phyloP scores from a whole-genome alignment of 352 stramenopile species.

The Globisporangium parvum region DNA sequence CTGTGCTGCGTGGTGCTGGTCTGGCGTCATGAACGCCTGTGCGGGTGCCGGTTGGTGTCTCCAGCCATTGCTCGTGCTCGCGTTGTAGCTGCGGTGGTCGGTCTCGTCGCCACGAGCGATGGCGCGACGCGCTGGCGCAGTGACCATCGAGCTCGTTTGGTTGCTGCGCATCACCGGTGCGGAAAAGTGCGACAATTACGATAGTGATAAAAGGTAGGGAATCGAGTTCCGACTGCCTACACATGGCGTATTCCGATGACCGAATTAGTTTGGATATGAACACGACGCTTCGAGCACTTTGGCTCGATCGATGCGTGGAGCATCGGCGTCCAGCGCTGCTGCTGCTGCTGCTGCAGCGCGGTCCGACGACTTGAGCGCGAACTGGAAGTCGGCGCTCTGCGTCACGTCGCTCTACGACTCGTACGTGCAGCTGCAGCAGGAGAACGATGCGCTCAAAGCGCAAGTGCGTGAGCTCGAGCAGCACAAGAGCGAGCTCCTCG shows the following conservation, averaged over 20 bases:
- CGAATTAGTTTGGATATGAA: neutral
- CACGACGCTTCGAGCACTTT: neutral
- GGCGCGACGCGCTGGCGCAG: neutral
- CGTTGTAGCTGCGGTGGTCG: neutral
- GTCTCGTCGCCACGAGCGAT: conserved; percentile 4
- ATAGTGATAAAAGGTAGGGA: neutral
- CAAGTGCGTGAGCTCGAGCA: conserved; percentile 20
- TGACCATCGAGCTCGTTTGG: neutral
- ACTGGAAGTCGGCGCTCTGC: conserved; percentile 71
- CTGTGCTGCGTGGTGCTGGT: neutral
- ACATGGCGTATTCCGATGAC: neutral
- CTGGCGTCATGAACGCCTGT: conserved; percentile 8
- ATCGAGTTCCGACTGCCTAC: neutral
- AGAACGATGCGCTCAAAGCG: conserved; percentile 35
- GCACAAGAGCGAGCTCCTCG: conserved; percentile 26
- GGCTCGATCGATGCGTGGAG: neutral
- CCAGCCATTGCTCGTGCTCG: neutral
- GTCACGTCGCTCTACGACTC: conserved; percentile 75
- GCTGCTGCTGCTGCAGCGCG: neutral
- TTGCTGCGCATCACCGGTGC: neutral
- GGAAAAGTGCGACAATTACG: neutral
- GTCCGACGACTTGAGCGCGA: conserved; percentile 19
- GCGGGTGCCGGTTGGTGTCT: neutral
- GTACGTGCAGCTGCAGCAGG: conserved; percentile 53
- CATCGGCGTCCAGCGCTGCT: neutral